Base-by-base conservation (phyloP, 2,329 filamentous ascomycete genomes). In the Pseudogymnoascus sp. region DNA sequence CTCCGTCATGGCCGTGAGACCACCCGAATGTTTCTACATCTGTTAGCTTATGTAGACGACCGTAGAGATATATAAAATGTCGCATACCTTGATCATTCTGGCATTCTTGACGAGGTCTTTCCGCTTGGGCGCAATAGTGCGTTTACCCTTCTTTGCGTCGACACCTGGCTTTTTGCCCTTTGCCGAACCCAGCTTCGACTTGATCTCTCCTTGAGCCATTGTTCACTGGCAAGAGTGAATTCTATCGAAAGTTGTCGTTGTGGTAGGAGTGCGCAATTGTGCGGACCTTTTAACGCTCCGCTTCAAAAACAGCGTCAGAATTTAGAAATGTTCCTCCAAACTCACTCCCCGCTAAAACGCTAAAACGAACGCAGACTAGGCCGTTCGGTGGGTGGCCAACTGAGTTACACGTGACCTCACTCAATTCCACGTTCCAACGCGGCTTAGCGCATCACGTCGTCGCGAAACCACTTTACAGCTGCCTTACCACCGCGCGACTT, bases 81-180 rank as follows among this genome's bases (percentile, higher is more conserved):
- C 7, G 67, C 68, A 26, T 67, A 84, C 82, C 78, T 87, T 88
- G 61, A 82, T 84, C 72, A 88, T 79, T 70, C 85, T 85, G 67
- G 83, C 77, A 71, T 86, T 81, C 71, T 81, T 80, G 40, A 87
- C 79, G 61, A 89, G 75, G 2, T 77, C 77, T 6, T 80, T 74
- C 66, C 88, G 89, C 75, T 88, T 88, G 2, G 88, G 87, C 61
- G 86, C 86, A 69, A 90, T 87, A 60, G 83, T 79, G 59, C 84
- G 80, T 15, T 80, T 76, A 60, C 87, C 87, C 66, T 81, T 83
- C 70, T 83, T 83, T 7, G 81, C 82, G 11, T 79, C 78, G 7
- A 73, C 70, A 35, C 71, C 71, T 62, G 73, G 70, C 66, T 72
- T 76, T 62, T 67, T 63, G 59, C 64, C 64, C 29, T 69, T 72